Base-by-base conservation (phyloP, 2,329 filamentous ascomycete genomes). In the Sphaerulina populicola region DNA sequence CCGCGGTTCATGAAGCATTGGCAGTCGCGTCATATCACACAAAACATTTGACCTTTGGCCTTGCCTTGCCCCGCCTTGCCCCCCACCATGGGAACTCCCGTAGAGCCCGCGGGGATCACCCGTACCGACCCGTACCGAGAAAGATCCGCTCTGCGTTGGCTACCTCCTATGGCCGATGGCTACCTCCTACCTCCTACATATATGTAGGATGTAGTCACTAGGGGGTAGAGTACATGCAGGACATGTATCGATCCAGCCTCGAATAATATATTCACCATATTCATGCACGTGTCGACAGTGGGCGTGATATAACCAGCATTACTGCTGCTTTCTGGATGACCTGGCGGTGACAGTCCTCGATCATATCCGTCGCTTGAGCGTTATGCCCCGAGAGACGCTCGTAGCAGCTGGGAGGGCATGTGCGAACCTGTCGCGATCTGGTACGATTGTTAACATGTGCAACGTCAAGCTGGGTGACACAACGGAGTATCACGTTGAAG, bases 391-490 rank as follows among this genome's bases (percentile, higher is more conserved):
- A 44, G 64, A 62, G 33, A 67, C 65, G 44, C 60, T 67, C 47
- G 70, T 67, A 6, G 68, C 66, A 18, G 72, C 72, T 2, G 73
- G 73, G 9, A 76, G 66, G 10, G 72, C 71, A 49, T 69, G 63
- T 2, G 69, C 68, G 58, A 76, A 75, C 4, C 60, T 55, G 56
- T 76, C 72, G 48, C 73, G 69, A 42, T 72, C 73, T 76, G 52
- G 47, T 5, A 39, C 31, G 10, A 41, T 54, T 70, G 66, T 54
- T 49, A 40, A n/a, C 14, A 37, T 41, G 11, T 49, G 14, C 27
- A 8, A 6, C 14, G 29, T 39, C 30, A n/a, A 29, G 15, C 18
- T 7, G 21, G 7, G 2, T 23, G 7, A 23, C 18, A 23, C 12
- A 21, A 40, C 9, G 29, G 14, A 6, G 10, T 27, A 46, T 30